Percentiles rank a stretch among this genome's conserved stretches.
phyloP scores from a whole-genome alignment of 1,284 basidiomycete species.

The Earliella scabrosa region DNA sequence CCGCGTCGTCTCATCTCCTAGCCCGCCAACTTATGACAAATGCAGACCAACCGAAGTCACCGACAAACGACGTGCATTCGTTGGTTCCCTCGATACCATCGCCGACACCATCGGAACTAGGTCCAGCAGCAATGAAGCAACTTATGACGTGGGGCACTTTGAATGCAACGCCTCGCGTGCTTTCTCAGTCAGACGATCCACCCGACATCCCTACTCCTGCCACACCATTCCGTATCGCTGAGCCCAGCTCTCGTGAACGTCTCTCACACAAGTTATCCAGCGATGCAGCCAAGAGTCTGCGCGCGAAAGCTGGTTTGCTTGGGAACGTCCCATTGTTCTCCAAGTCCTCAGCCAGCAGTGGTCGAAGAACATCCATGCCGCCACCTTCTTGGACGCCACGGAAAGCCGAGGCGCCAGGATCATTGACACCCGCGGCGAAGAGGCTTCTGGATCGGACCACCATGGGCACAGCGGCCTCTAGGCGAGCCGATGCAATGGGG shows the following conservation, averaged over 20 bases:
- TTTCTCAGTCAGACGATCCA: conserved; percentile 68
- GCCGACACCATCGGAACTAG: conserved; percentile 81
- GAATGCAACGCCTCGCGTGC: conserved; percentile 82
- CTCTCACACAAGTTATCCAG: conserved; percentile 80
- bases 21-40: conserved; percentile 8
- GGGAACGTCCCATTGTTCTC: conserved; percentile 37
- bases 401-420: conserved; percentile 65
- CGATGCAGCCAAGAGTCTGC: conserved; percentile 69
- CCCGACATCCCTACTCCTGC: conserved; percentile 46
- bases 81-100: conserved; percentile 88
- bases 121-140: conserved; percentile 76
- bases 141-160: conserved; percentile 95
- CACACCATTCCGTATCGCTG: conserved; percentile 75
- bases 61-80: conserved; percentile 62
- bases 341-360: conserved; percentile 39
- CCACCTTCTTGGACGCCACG: conserved; percentile 74
- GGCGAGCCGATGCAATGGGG: conserved; percentile 74
- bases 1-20: conserved; percentile 4
- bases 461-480: conserved; percentile 59
- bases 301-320: conserved; percentile 68
- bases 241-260: conserved; percentile 73
- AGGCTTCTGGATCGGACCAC: conserved; percentile 75
- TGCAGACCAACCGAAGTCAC: conserved; percentile 61
- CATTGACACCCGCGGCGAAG: conserved; percentile 81
- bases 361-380: conserved; percentile 58